Evolutionary conservation across 768 basidiomycete species (phyloP), one percentile per base, ranked within the genome.

Genomic region (Calocybe indica): DNA sequence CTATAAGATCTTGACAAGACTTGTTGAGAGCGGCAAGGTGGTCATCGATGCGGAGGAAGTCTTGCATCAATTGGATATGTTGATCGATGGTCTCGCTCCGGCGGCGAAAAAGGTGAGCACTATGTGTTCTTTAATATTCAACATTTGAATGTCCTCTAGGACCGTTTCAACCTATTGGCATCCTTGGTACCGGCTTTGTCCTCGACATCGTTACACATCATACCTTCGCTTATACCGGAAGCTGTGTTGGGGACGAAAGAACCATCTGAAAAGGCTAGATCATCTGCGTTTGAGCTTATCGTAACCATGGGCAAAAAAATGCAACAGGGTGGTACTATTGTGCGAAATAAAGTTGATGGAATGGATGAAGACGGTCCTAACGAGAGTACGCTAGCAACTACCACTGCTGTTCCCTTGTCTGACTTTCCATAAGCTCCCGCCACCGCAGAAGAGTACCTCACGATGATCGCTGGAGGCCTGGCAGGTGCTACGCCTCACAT

Each of bases 181-280:
- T 70, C 76, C 0, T 74, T 98, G 37, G 72, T 97, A 30, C 74
- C 79, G 7, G 63, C 66, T 15, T 75, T 98, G 31, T 83, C 90
- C 0, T 64, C 83, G 1, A 77, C 80, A 5, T 75, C 82, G 13
- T 67, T 98, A 55, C 88, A 96, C 55, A 67, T 95, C 42, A 83
- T 99, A 42, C 88, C 92, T 1, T 83, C 85, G 1, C 70, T 98
- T 15, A 85, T 98, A 40, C 92, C 95, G 3, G 96, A 99, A 68
- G 90, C 88, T 10, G 88, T 98, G 7, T 70, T 99, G 28, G 92
- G 90, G 1, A 97, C 94, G 9, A 99, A 99, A 63, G 95, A 99
- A 61, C 90, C 93, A 3, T 95, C 95, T 32, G 92, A 93, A 62
- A 92, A 90, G 58, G 85, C 93, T 0, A 78, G 96, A 41, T 76